A percentile compares a stretch with the other conserved stretches of the same genome.
Evolutionary conservation across 1,284 basidiomycete genomes (phyloP).

Genomic region (Rhodofomes roseus): DNA sequence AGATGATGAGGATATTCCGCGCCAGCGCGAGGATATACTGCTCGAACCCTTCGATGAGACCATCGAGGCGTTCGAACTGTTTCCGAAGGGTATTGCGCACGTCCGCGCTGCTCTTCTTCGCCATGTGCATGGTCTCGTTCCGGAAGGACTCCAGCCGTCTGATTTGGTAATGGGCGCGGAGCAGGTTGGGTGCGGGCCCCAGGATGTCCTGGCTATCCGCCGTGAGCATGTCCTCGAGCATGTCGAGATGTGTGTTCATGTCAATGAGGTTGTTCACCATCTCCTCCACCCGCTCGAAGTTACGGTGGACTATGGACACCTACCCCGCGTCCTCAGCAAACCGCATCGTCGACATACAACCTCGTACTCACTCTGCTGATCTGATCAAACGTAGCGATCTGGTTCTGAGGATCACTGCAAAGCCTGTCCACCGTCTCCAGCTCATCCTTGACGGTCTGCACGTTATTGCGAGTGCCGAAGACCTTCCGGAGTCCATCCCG

Average conservation of each 20-base stretch:
- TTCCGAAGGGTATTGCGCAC: constrained; percentile 67
- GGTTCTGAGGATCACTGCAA: constrained; percentile 69
- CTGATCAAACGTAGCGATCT: constrained; percentile 84
- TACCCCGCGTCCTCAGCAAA: constrained; percentile 27
- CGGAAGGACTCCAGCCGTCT: constrained; percentile 89
- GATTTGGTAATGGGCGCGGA: constrained; percentile 89
- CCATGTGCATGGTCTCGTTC: constrained; percentile 90
- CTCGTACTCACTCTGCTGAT: constrained; percentile 74
- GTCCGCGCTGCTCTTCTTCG: constrained; percentile 77
- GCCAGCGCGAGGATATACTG: constrained; percentile 82
- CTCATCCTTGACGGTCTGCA: constrained; percentile 89
- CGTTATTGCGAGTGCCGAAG: constrained; percentile 76
- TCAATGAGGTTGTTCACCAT: constrained; percentile 91
- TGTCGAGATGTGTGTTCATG: constrained; percentile 83
- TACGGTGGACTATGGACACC: constrained; percentile 95
- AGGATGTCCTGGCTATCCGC: constrained; percentile 71
- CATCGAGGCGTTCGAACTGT: constrained; percentile 89
- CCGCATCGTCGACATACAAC: not conserved
- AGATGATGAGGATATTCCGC: constrained; percentile 75
- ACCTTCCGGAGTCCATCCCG: constrained; percentile 87
- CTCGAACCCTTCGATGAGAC: constrained; percentile 82
- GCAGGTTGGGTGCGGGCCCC: constrained; percentile 84
- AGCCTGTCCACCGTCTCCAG: constrained; percentile 86
- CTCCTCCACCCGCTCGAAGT: constrained; percentile 92
- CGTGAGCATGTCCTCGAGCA: constrained; percentile 76